A percentile compares a stretch with the other conserved stretches of the same genome.
These are phyloP conservation scores for Leptodontidium sp. DNA, from an alignment of 2,329 filamentous ascomycete genomes.

Conservation along the genomic window DNA sequence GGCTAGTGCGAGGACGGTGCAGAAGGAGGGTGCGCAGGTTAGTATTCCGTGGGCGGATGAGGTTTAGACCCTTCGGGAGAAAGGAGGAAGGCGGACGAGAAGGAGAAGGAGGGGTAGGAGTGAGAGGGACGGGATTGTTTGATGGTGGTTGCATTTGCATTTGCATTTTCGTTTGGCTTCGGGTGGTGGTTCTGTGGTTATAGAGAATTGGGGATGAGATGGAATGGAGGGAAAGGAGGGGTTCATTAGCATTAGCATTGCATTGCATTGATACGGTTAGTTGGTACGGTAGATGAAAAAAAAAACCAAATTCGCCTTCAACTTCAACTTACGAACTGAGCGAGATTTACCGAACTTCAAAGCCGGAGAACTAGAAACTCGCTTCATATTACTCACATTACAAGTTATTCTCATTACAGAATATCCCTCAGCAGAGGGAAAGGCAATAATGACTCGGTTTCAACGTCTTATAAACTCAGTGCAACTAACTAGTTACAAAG, in stretches of 20 bases:
- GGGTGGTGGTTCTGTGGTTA: not conserved
- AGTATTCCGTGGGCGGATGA: constrained; percentile 73
- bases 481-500: constrained; percentile 17
- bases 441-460: not conserved
- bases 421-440: no score
- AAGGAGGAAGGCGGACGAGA: no score
- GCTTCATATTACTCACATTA: no score
- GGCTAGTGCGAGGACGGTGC: constrained; percentile 71
- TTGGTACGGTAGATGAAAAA: no score
- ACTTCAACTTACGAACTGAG: no score
- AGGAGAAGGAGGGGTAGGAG: not conserved
- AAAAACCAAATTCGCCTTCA: no score
- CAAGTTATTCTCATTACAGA: no score
- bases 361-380: no score
- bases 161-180: no score
- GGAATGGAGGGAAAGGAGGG: not conserved
- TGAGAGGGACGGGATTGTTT: no score
- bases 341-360: no score
- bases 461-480: not conserved
- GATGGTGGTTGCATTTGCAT: no score
- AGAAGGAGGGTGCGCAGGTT: constrained; percentile 69
- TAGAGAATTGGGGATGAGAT: not conserved
- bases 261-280: not conserved
- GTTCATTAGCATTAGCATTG: not conserved
- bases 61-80: constrained; percentile 41